These are phyloP conservation scores for Naganishia friedmannii DNA, from an alignment of 768 basidiomycete genomes.

Conservation along the genomic window DNA sequence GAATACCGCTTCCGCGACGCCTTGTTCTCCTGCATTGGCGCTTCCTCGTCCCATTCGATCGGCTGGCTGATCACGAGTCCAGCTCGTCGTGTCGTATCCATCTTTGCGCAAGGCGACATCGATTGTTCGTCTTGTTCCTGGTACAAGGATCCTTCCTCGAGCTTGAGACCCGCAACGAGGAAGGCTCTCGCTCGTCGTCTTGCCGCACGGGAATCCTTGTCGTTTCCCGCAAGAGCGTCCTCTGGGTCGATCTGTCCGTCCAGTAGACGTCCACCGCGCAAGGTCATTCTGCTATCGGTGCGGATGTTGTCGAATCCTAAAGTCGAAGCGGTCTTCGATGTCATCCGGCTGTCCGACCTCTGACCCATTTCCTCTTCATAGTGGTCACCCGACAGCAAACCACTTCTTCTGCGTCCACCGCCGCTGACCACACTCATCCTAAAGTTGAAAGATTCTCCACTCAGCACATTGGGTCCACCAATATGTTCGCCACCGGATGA, in stretches of 20 bases:
- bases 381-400: neutral
- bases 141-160: conserved; percentile 22
- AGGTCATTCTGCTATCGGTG: conserved; percentile 29
- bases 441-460: conserved; percentile 32
- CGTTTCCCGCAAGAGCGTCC: conserved; percentile 11
- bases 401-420: neutral
- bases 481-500: conserved; percentile 32
- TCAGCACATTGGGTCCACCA: conserved; percentile 29
- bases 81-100: conserved; percentile 15
- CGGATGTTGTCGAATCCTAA: conserved; percentile 8
- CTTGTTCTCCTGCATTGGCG: conserved; percentile 2
- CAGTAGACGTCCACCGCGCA: conserved; percentile 8
- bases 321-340: neutral
- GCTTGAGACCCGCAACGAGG: conserved; percentile 33
- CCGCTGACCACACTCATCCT: conserved; percentile 31
- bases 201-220: conserved; percentile 11
- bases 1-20: conserved; percentile 32
- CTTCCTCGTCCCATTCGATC: conserved; percentile 16
- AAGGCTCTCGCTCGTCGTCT: conserved; percentile 31
- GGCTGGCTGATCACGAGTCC: conserved; percentile 22
- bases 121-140: conserved; percentile 16
- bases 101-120: neutral
- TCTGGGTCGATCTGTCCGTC: neutral
- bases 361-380: neutral
- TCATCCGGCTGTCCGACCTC: neutral